Evolutionary conservation across 345 rosid genomes (phyloP).

Genomic region (Eutrema heterophyllum): DNA sequence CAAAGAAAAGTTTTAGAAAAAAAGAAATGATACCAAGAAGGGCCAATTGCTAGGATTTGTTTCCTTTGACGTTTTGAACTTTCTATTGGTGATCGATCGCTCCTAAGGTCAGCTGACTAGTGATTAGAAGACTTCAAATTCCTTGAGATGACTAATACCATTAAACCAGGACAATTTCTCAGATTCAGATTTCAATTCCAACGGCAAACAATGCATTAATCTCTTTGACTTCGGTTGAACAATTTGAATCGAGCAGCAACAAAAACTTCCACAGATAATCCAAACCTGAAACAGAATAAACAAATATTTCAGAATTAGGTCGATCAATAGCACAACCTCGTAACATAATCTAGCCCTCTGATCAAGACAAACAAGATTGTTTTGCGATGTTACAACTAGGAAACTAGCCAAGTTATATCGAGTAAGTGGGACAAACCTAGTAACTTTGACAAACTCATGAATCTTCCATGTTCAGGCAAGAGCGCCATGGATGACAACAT

Average conservation of each 20-base stretch:
- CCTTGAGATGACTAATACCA: not conserved
- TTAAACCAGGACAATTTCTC: not conserved
- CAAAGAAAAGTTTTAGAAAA: not conserved
- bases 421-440: not conserved
- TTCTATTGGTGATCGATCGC: not conserved
- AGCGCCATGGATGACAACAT: not conserved
- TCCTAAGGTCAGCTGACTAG: too few species aligned
- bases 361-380: not conserved
- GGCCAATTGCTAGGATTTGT: not conserved
- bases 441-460: not conserved
- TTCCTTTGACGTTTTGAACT: not conserved
- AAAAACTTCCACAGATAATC: not conserved
- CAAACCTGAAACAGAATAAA: constrained; percentile 1
- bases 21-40: not conserved
- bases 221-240: not conserved
- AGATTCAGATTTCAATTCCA: not conserved
- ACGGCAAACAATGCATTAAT: not conserved
- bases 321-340: not conserved
- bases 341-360: not conserved
- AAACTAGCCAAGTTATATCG: not conserved
- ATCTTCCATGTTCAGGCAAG: not conserved
- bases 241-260: not conserved
- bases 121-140: not conserved
- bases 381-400: not conserved
- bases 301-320: not conserved